Percentiles rank a stretch among this genome's conserved stretches.
phyloP scores from a whole-genome alignment of 345 rosid species.

The Mangifera indica region DNA sequence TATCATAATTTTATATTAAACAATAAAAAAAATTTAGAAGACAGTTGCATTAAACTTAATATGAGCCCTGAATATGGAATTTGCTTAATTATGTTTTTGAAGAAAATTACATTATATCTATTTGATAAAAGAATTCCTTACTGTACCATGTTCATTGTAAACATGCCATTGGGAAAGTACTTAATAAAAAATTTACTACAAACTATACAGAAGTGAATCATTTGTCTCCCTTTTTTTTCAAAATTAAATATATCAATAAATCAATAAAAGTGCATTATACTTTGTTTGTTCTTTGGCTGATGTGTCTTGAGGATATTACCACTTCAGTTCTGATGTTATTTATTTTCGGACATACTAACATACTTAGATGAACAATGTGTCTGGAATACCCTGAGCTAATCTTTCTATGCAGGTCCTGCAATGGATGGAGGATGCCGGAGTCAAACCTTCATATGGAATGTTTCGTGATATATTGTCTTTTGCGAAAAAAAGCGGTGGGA shows the following conservation, averaged over 20 bases:
- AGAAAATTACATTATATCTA: background rate
- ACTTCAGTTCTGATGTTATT: background rate
- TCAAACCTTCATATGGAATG: slow-evolving; percentile 71
- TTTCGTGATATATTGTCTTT: slow-evolving; percentile 56
- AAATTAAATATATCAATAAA: no score
- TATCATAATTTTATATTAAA: background rate
- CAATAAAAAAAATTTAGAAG: background rate
- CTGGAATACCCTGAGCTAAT: slow-evolving; percentile 1
- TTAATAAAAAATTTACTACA: background rate
- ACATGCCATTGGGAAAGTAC: background rate
- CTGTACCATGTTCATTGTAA: background rate
- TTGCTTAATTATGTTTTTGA: background rate
- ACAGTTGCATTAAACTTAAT: background rate
- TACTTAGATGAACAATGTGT: background rate
- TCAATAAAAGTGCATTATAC: no score
- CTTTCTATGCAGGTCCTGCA: slow-evolving; percentile 55
- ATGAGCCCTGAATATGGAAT: background rate
- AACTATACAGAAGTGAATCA: background rate
- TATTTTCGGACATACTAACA: background rate
- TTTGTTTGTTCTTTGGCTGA: background rate
- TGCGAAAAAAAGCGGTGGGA: slow-evolving; percentile 63
- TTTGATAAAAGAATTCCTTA: background rate
- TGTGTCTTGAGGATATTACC: background rate
- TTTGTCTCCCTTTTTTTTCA: no score
- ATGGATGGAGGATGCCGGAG: slow-evolving; percentile 80